Percentiles rank a stretch among this genome's conserved stretches.
Evolutionary conservation across 805 yeast species (phyloP).

Genomic region (Candida easanensis): DNA sequence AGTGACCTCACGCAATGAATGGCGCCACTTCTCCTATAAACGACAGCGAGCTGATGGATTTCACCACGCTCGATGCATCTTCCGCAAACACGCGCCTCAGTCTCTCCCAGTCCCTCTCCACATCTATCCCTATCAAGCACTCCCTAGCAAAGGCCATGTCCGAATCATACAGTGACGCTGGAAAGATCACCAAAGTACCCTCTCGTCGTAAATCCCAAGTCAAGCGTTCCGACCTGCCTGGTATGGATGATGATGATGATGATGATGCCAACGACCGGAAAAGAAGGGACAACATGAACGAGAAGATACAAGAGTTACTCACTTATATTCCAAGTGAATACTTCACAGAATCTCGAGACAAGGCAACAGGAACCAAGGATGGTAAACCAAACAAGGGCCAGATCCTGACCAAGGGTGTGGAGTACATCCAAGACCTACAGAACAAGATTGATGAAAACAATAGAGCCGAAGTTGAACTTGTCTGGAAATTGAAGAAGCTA

Average conservation of each 20-base stretch:
- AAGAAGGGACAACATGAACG: conserved; percentile 56
- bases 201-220: conserved; percentile 21
- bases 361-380: conserved; percentile 69
- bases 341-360: conserved; percentile 39
- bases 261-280: conserved; percentile 41
- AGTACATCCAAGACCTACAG: conserved; percentile 65
- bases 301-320: conserved; percentile 51
- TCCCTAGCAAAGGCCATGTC: conserved; percentile 25
- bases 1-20: conserved; percentile 2
- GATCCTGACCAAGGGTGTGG: conserved; percentile 71
- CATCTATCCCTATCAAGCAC: conserved; percentile 26
- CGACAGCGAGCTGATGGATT: conserved; percentile 22
- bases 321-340: conserved; percentile 42
- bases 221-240: conserved; percentile 5
- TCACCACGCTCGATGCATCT: conserved; percentile 19
- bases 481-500: conserved; percentile 54
- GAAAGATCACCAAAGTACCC: conserved; percentile 21
- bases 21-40: conserved; percentile 14
- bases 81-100: conserved; percentile 10
- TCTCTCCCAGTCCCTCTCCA: conserved; percentile 13
- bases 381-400: conserved; percentile 87
- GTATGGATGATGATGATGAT: conserved; percentile 20
- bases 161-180: conserved; percentile 20
- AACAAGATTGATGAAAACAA: conserved; percentile 75
- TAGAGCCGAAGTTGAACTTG: conserved; percentile 72